Base-by-base conservation (phyloP, 129 eudicot species). In the Apium graveolens region DNA sequence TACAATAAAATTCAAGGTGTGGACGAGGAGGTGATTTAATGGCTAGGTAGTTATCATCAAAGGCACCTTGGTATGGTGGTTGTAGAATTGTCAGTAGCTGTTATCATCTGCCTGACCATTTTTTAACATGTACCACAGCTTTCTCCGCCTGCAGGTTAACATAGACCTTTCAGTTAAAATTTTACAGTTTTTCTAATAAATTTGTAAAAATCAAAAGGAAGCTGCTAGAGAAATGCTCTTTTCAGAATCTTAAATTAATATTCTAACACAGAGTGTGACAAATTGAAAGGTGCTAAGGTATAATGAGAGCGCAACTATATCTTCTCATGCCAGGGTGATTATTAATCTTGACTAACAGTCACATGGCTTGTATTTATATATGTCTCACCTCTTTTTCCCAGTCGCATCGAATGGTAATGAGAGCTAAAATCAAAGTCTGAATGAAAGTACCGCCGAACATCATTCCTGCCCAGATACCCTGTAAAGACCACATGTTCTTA, bases 401-500 rank as follows among this genome's bases (percentile, higher is more conserved):
- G 27, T 93, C 86, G 35, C 98, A 91, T 75, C 98, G 84, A 7
- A 86, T 73, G 37, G 90, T 88, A 27, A 93, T 93, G 53, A 89
- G 80, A 31, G 87, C 88, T 68, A 93, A 81, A 57, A 89, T 84
- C 77, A 89, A 46, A 1, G 98, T 93, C 48, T 93, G 98, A 53
- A 91, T 68, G 37, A 90, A 88, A n/a, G 98, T 93, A 74, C 98
- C 98, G 42, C 98, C 98, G 70, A 93, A 93, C n/a, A 93, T 93
- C 98, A 93, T 93, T 26, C 98, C 98, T 37, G 96, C 96, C 98
- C 98, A 93, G 27, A 93, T 91, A 2, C 98, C 97, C 97, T 91
- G 34, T 21, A 29, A 53, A 32, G 17, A 5, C 1, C 21, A 14
- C 75, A 71, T 37, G 17, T 70, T 70, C 75, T 60, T 60, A 38